These are phyloP conservation scores for Gossypium mustelinum DNA, from an alignment of 345 rosid species.

Conservation along the genomic window DNA sequence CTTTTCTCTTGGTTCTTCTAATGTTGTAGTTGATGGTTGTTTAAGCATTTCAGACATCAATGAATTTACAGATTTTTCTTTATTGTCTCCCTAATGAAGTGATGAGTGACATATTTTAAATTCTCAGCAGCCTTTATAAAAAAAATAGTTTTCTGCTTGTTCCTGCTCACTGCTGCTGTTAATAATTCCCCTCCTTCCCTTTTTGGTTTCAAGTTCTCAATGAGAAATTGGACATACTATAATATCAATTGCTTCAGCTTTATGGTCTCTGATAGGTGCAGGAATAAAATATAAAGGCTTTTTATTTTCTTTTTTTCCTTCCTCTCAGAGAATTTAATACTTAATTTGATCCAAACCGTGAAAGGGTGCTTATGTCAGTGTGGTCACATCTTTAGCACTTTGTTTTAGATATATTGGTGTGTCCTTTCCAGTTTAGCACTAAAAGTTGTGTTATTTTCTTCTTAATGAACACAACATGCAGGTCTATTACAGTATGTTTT, in stretches of 20 bases:
- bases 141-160: background rate
- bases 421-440: background rate
- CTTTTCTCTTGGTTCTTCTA: background rate
- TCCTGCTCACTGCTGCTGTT: background rate
- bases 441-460: background rate
- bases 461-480: background rate
- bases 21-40: background rate
- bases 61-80: background rate
- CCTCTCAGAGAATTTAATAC: background rate
- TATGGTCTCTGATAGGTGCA: background rate
- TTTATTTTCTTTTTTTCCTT: background rate
- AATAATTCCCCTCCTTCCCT: background rate
- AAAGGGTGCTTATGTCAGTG: background rate
- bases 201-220: background rate
- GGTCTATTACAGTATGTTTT: background rate
- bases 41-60: background rate
- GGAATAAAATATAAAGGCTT: background rate
- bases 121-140: background rate
- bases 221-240: background rate
- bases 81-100: background rate
- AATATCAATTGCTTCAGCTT: background rate
- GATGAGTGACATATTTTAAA: background rate
- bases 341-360: background rate
- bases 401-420: background rate
- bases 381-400: conserved; percentile 1